Base-by-base conservation (phyloP, 2,329 filamentous ascomycete genomes). In the Sclerotinia trifoliorum region DNA sequence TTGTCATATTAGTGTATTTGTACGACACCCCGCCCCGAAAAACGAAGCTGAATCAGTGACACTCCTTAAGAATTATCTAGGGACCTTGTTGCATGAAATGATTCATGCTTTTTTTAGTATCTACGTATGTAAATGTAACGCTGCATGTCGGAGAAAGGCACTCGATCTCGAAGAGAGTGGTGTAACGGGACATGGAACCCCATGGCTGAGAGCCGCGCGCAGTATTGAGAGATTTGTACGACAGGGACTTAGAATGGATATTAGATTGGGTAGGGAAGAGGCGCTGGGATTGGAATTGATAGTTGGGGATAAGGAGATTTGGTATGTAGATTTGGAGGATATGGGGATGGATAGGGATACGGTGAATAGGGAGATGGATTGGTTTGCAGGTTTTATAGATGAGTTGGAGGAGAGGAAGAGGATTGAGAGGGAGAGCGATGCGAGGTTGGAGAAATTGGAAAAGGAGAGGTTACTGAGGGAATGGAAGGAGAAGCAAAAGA, bases 341-440 rank as follows among this genome's bases (percentile, higher is more conserved):
- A 46, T 67, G 57, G 56, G 48, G 2, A 44, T 67, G 48, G 46
- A 49, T 24, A 10, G 48, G 21, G 57, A 54, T 1, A 39, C 35
- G 29, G 65, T 67, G n/a, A 1, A 54, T 35, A 49, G 65, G 11
- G 65, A 67, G 65, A 67, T 67, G 65, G 65, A 67, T 67, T 67
- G 57, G 48, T 67, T 62, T 26, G 35, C 42, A 19, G 5, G 10
- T 63, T 2, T 54, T n/a, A 11, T 62, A 2, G 52, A 46, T 4
- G 52, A 65, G 13, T 24, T 44, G 5, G 42, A 57, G 15, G 21
- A n/a, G 5, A n/a, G 21, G 8, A 39, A 10, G 21, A 54, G 6
- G 32, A 54, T 58, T 5, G 54, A 58, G 7, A 5, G 17, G 8
- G 64, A 66, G 2, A 32, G 26, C 2, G 42, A 48, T 21, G 29